Percentiles rank a stretch among this genome's conserved stretches.
Evolutionary conservation across 441 rosid species (phyloP).

Genomic region (Theobroma grandiflorum): DNA sequence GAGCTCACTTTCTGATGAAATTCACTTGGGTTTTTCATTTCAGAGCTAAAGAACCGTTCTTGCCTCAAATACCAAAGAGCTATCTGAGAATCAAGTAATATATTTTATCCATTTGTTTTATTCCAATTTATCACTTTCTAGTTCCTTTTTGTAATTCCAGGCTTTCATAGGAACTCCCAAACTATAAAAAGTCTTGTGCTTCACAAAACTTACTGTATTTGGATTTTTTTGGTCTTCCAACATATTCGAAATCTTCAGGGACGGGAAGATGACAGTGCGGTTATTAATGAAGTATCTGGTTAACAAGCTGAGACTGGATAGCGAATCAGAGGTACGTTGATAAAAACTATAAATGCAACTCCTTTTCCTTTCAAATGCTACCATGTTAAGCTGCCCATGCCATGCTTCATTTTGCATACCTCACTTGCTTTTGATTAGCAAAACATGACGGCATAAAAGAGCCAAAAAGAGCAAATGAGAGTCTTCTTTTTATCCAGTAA

Average conservation of each 20-base stretch:
- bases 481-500: slow-evolving; percentile 13
- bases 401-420: slow-evolving; percentile 22
- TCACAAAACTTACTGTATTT: slow-evolving; percentile 18
- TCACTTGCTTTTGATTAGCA: slow-evolving; percentile 22
- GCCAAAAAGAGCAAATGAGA: slow-evolving; percentile 32
- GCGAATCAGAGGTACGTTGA: slow-evolving; percentile 92
- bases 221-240: not conserved
- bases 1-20: not conserved
- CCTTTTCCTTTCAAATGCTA: slow-evolving; percentile 30
- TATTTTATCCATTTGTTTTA: not conserved
- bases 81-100: slow-evolving; percentile 95
- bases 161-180: not conserved
- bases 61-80: slow-evolving; percentile 96
- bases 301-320: slow-evolving; percentile 90
- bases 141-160: not conserved
- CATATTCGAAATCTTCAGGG: slow-evolving; percentile 58
- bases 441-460: slow-evolving; percentile 19
- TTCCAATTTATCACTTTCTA: not conserved
- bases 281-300: slow-evolving; percentile 92
- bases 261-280: slow-evolving; percentile 94
- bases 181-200: not conserved
- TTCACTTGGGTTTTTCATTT: slow-evolving; percentile 39
- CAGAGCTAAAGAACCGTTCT: slow-evolving; percentile 85
- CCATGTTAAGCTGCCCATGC: not conserved
- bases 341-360: slow-evolving; percentile 15